Evolutionary conservation across 2,329 filamentous ascomycete genomes (phyloP), one percentile per base, ranked within the genome.

Genomic region (Colletotrichum agaves): DNA sequence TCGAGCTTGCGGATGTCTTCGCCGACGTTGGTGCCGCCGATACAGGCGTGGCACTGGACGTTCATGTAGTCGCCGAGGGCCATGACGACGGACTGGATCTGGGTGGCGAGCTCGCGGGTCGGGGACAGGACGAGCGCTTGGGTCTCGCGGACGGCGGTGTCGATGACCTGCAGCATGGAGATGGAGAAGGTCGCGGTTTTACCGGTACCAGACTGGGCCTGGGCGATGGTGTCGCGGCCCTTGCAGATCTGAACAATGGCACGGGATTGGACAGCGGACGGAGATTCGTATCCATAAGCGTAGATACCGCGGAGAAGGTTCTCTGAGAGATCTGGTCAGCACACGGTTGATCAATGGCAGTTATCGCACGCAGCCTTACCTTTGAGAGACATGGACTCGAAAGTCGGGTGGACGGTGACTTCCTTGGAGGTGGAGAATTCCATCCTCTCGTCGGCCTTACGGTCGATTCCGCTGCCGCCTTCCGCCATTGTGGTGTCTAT

Each of bases 51-150:
- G 83, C 96, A 99, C 82, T 99, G 94, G 3, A 99, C 93, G 78
- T 98, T 98, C 96, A 99, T 98, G 85, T 98, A 99, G 81, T 99
- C 96, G 72, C 96, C 96, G n/a, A 99, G 88, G n/a, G 96, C 96
- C 90, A 98, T 97, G 74, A 99, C 92, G 67, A 99, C 96, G 39
- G 93, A 97, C 82, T 99, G 96, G 72, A 99, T 99, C 82, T 99
- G 96, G 31, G 95, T 98, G 50, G 96, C 96, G 72, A 99, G 85
- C 87, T 99, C 96, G 78, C 96, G 93, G 19, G 95, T 98, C 2
- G 96, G 96, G 4, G 96, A 98, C 8, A 99, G 89, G 10, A 99
- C 94, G 49, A 99, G 90, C 5, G 96, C 96, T 84, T 98, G 94
- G 41, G 93, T 96, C 82, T 97, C 93, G 74, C 94, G 91, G 61